Base-by-base conservation (phyloP, 2,329 filamentous ascomycete species). In the Phialemoniopsis sp. region DNA sequence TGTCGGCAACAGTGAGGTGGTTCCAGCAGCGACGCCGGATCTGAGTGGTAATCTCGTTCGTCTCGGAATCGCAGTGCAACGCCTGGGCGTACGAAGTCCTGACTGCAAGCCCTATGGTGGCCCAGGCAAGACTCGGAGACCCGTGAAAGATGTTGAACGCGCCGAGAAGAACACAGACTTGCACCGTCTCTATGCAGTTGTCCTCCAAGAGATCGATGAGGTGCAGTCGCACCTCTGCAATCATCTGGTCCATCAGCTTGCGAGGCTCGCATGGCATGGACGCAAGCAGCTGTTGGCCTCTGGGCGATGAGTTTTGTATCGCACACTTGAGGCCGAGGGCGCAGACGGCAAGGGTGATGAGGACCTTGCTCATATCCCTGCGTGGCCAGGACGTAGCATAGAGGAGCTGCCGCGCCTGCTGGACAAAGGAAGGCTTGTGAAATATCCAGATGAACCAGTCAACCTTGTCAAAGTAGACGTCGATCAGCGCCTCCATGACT, bases 1-100 rank as follows among this genome's bases (percentile, higher is more conserved):
- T 56, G 33, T 58, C 56, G 8, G 45, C 40, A 2, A 57, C 48
- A 9, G 49, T 51, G 35, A 54, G 34, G 30, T 58, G 54, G 32
- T 55, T 57, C 56, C 56, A 58, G 30, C 50, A 54, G 3, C 56
- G 49, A n/a, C 49, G 48, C 9, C 54, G 48, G 28, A 57, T 46
- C 40, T 58, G 50, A 8, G 37, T 39, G n/a, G 39, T 34, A 14
- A 46, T 32, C 13, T 38, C 18, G 13, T 39, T 43, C 4, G 36
- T 37, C 29, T 34, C 31, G 14, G 35, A 29, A n/a, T 37, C 41
- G 39, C 47, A 49, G 39, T 49, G 47, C 13, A 49, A 32, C 13
- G 41, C 42, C 9, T 47, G 39, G 12, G 42, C 45, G 19, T 49
- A 47, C 4, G 47, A 42, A 2, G 45, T 42, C 12, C 47, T 41